These are phyloP conservation scores for Metschnikowia lunata DNA, from an alignment of 805 yeast species.

Conservation along the genomic window DNA sequence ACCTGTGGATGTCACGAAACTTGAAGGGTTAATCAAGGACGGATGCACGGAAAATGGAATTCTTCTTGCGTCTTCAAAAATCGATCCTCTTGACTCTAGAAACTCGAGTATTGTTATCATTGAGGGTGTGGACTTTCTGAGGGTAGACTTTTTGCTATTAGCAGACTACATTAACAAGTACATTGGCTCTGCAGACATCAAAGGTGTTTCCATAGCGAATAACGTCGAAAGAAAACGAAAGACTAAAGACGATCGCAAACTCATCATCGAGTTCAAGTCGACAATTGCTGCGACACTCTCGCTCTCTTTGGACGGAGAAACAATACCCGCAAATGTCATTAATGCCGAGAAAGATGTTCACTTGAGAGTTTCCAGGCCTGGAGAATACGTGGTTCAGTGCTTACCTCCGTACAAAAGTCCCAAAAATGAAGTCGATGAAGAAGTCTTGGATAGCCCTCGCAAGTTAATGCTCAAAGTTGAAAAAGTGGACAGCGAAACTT, in stretches of 20 bases:
- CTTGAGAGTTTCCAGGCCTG: constrained; percentile 26
- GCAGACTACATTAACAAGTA: constrained; percentile 44
- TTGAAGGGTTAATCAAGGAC: constrained; percentile 36
- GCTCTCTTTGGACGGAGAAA: constrained; percentile 38
- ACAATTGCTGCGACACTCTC: constrained; percentile 53
- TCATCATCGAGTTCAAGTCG: constrained; percentile 50
- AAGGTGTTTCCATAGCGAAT: constrained; percentile 29
- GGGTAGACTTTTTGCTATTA: constrained; percentile 33
- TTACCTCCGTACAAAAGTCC: constrained; percentile 16
- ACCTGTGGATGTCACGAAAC: constrained; percentile 39
- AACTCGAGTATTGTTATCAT: constrained; percentile 30
- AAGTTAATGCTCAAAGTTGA: constrained; percentile 46
- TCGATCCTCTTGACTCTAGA: constrained; percentile 38
- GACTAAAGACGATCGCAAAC: constrained; percentile 31
- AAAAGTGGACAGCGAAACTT: constrained; percentile 43
- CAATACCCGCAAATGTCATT: constrained; percentile 25
- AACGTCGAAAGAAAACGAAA: constrained; percentile 33
- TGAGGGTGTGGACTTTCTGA: constrained; percentile 29
- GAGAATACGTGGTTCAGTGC: constrained; percentile 33
- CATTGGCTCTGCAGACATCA: constrained; percentile 41
- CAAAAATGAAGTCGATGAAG: constrained; percentile 22
- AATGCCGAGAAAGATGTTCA: background rate
- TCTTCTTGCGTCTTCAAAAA: constrained; percentile 30
- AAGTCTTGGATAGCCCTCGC: constrained; percentile 40
- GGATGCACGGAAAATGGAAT: constrained; percentile 27